Conservation (phyloP, 352 stramenopile species). For the Phytophthora idaei region DNA sequence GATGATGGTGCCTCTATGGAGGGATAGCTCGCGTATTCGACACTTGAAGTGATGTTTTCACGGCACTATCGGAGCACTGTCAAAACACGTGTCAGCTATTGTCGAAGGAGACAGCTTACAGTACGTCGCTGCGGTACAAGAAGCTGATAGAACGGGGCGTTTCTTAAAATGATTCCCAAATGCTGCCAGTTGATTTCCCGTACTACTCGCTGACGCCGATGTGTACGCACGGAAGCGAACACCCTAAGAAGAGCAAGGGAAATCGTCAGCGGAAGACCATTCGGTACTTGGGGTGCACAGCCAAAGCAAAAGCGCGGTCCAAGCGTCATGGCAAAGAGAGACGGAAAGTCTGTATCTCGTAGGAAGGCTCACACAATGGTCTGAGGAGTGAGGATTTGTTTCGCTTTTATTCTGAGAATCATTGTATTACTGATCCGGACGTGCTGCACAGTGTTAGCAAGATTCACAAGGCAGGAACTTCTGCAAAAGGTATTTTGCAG, state of each 20-base stretch:
- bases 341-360: conserved; percentile 2
- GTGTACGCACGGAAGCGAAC: conserved; percentile 13
- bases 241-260: conserved; percentile 11
- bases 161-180: neutral
- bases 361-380: neutral
- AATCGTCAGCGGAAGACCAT: conserved; percentile 7
- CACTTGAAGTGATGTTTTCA: neutral
- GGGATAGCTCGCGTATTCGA: neutral
- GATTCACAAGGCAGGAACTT: neutral
- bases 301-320: neutral
- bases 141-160: conserved; percentile 3
- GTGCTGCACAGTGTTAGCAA: neutral
- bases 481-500: neutral
- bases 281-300: neutral
- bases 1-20: neutral
- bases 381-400: neutral
- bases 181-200: conserved; percentile 2
- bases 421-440: neutral
- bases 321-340: neutral
- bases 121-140: neutral
- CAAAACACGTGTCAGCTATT: neutral
- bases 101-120: conserved; percentile 4
- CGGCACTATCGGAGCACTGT: neutral
- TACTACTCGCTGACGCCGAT: conserved; percentile 13
- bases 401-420: neutral